Percentiles rank a stretch among this genome's conserved stretches.
Evolutionary conservation across 805 yeast genomes (phyloP).

Genomic region (Candida adriatica): DNA sequence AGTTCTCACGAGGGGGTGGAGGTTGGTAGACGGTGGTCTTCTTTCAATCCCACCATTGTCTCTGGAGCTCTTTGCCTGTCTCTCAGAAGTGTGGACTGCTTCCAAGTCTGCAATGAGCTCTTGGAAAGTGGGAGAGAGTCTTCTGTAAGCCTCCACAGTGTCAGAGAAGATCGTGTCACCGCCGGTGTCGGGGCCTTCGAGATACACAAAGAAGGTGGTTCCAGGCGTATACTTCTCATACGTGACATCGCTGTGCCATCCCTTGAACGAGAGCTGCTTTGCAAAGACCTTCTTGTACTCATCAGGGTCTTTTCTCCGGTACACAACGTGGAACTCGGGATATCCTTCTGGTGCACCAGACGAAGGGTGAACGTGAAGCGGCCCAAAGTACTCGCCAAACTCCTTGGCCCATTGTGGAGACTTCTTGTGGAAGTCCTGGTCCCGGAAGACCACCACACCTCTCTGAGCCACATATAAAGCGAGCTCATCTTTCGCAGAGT

Average conservation of each 20-base stretch:
- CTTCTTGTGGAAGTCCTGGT: slow-evolving; percentile 55
- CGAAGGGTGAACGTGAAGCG: slow-evolving; percentile 66
- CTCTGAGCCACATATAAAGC: slow-evolving; percentile 63
- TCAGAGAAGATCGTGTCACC: slow-evolving; percentile 82
- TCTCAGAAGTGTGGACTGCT: slow-evolving; percentile 64
- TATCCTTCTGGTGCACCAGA: slow-evolving; percentile 58
- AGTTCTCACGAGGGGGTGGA: slow-evolving; percentile 65
- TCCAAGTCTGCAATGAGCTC: slow-evolving; percentile 52
- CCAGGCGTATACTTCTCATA: slow-evolving; percentile 73
- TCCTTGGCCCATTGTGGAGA: slow-evolving; percentile 43
- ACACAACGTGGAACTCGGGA: slow-evolving; percentile 59
- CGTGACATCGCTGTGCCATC: slow-evolving; percentile 71
- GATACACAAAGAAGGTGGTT: slow-evolving; percentile 55
- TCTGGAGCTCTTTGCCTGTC: slow-evolving; percentile 57
- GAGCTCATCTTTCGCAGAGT: slow-evolving; percentile 57
- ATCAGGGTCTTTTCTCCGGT: slow-evolving; percentile 36
- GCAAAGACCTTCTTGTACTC: slow-evolving; percentile 26
- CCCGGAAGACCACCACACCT: slow-evolving; percentile 61
- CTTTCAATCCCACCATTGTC: slow-evolving; percentile 60
- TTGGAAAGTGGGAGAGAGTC: slow-evolving; percentile 62
- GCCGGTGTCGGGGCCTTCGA: slow-evolving; percentile 57
- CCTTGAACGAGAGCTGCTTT: slow-evolving; percentile 19
- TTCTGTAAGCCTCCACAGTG: slow-evolving; percentile 59
- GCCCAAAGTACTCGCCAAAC: slow-evolving; percentile 61
- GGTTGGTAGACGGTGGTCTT: slow-evolving; percentile 44